These are phyloP conservation scores for Colletotrichum sp. DNA, from an alignment of 2,329 filamentous ascomycete genomes.

Conservation along the genomic window DNA sequence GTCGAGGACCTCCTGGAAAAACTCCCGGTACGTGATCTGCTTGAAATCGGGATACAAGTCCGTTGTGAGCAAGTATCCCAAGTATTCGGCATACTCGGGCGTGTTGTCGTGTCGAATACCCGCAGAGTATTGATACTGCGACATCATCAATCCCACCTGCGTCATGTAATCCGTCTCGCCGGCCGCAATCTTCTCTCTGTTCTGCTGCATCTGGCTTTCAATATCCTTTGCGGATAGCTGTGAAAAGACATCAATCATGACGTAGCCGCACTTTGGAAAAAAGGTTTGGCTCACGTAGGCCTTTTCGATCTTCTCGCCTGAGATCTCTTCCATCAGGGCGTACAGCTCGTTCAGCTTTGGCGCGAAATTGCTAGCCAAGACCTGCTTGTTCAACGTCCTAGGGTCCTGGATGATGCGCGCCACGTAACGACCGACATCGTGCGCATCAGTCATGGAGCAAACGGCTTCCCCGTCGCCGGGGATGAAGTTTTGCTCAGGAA, in stretches of 20 bases:
- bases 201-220: background rate
- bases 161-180: background rate
- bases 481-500: slow-evolving; percentile 37
- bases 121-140: slow-evolving; percentile 49
- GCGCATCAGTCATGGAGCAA: slow-evolving; percentile 48
- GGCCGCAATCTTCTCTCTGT: background rate
- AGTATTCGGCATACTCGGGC: slow-evolving; percentile 54
- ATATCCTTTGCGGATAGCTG: background rate
- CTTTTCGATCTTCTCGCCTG: slow-evolving; percentile 49
- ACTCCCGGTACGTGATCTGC: background rate
- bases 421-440: slow-evolving; percentile 57
- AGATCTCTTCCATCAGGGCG: slow-evolving; percentile 47
- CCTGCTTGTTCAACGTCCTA: slow-evolving; percentile 56
- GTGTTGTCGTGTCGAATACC: slow-evolving; percentile 57
- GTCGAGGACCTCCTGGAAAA: background rate
- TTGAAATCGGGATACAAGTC: slow-evolving; percentile 55
- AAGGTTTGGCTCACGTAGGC: slow-evolving; percentile 24
- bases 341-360: slow-evolving; percentile 50
- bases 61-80: slow-evolving; percentile 56
- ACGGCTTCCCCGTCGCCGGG: slow-evolving; percentile 48
- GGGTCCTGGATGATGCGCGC: slow-evolving; percentile 54
- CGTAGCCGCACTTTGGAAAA: fast-evolving
- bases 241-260: background rate
- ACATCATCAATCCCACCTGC: background rate
- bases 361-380: slow-evolving; percentile 52